Base-by-base conservation (phyloP, 768 basidiomycete species). In the Termitomyces sp. region DNA sequence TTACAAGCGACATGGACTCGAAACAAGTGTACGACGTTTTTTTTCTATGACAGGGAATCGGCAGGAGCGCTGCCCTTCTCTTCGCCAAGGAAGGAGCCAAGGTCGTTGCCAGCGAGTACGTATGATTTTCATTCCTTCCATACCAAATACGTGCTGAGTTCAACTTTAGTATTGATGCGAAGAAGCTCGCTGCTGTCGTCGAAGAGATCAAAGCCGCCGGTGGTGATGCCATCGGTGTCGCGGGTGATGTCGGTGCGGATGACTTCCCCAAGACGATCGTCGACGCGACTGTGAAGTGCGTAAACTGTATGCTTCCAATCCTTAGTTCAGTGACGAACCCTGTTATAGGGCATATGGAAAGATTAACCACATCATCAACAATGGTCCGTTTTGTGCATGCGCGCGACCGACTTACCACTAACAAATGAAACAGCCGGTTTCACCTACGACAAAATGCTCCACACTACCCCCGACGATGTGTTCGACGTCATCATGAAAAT, bases 71-170 rank as follows among this genome's bases (percentile, higher is more conserved):
- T 40, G 92, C 92, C 1, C 72, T 92, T 33, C 76, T 90, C 43
- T 93, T 92, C 64, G 87, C 90, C 5, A 85, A 84, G 61, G 92
- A 94, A 68, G 92, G 92, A 18, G 91, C 92, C 16, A 93, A 88
- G 68, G 85, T 94, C 52, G 90, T 94, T 62, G 86, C 88, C 52
- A 85, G 86, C 79, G 92, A 94, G 87, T 92, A 63, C 56, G 79
- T 71, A 30, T 14, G 28, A 20, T 36, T 51, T 36, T 4, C n/a
- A 33, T 52, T 26, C 48, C 28, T 30, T 33, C 7, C 4, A 59
- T 2, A 33, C 4, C 32, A 47, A 32, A 42, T 38, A n/a, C 9
- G 47, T 22, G 26, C 35, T 67, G 24, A 52, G 16, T 16, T 47
- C 24, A 58, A 33, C 49, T 22, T 36, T 61, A 91, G 90, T 61